These are phyloP conservation scores for Fusarium circinatum DNA, from an alignment of 2,329 filamentous ascomycete species.

Conservation along the genomic window DNA sequence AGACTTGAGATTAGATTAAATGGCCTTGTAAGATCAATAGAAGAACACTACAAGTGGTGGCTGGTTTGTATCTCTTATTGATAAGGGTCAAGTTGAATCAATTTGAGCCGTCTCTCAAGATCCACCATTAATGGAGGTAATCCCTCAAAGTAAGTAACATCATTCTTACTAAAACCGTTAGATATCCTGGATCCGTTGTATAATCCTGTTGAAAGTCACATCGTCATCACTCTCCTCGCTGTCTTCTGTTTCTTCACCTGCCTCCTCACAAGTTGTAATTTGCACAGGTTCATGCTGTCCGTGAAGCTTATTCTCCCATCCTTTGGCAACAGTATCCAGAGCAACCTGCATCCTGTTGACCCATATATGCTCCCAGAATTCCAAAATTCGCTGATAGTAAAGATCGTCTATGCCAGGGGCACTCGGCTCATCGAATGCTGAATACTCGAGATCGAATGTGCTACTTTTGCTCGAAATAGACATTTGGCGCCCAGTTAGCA, in stretches of 20 bases:
- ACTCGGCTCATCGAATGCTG: rapidly evolving
- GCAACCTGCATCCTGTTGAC: rapidly evolving
- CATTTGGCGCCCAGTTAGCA: rapidly evolving
- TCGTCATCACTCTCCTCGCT: rapidly evolving
- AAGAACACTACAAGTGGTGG: neutral
- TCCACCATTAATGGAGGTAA: too few relatives aligned
- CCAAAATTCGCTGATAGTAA: rapidly evolving
- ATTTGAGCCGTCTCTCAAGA: neutral
- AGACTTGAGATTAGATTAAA: neutral
- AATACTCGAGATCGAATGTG: neutral
- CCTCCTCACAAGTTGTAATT: neutral
- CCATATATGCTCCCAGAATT: neutral
- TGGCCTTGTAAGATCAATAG: neutral
- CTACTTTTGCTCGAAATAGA: rapidly evolving
- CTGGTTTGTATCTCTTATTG: neutral
- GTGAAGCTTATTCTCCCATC: rapidly evolving
- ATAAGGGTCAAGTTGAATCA: neutral
- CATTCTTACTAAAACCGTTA: too few relatives aligned
- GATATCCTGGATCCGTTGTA: neutral
- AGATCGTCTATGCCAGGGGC: rapidly evolving
- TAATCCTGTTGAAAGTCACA: rapidly evolving
- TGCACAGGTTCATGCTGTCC: rapidly evolving
- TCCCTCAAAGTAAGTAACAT: too few relatives aligned
- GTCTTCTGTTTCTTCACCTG: rapidly evolving
- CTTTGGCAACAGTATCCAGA: neutral